Evolutionary conservation across 2,329 filamentous ascomycete species (phyloP), one percentile per base, ranked within the genome.

Genomic region (Neofusicoccum kwambonambiense): DNA sequence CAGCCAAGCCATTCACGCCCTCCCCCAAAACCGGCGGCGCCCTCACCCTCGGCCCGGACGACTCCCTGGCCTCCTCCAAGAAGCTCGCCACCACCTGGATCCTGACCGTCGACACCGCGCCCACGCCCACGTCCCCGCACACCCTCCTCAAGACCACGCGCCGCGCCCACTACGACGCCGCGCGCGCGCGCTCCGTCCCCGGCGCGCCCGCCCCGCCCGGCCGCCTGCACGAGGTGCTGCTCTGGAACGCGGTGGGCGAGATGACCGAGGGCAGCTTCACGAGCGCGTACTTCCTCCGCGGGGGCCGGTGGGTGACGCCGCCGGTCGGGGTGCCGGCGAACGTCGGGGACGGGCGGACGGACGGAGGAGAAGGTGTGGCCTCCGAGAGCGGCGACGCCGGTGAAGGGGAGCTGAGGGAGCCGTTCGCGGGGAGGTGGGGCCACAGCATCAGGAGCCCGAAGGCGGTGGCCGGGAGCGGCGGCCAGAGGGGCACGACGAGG

Each of bases 241-340:
- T 97, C 2, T 83, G 90, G 68, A 92, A 91, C 71, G 68, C 76
- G 4, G 80, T 85, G 34, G 83, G 83, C 1, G 84, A 89, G 56
- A 78, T 97, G 41, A 96, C 96, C 85, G 94, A 98, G 76, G 92
- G 92, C 8, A 93, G 90, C 67, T 84, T 90, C 15, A 93, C 90
- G 0, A 96, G 90, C 0, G 87, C 91, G 0, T 97, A 94, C 76
- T 90, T 97, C 69, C 91, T 86, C 82, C 87, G 91, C 50, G 76
- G 82, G 4, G 87, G 86, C 0, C 79, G 80, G 57, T 98, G 94
- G 94, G 84, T 93, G 7, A 97, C 93, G 42, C 94, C 94, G 1
- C 84, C 87, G 2, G 76, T 79, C 3, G 74, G 76, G 7, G 35
- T 19, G 15, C 58, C 66, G 4, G n/a, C 52, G 31, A 54, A 47